A percentile compares a stretch with the other conserved stretches of the same genome.
Evolutionary conservation across 2,329 filamentous ascomycete species (phyloP).

Genomic region (Sordariomycetes sp.): DNA sequence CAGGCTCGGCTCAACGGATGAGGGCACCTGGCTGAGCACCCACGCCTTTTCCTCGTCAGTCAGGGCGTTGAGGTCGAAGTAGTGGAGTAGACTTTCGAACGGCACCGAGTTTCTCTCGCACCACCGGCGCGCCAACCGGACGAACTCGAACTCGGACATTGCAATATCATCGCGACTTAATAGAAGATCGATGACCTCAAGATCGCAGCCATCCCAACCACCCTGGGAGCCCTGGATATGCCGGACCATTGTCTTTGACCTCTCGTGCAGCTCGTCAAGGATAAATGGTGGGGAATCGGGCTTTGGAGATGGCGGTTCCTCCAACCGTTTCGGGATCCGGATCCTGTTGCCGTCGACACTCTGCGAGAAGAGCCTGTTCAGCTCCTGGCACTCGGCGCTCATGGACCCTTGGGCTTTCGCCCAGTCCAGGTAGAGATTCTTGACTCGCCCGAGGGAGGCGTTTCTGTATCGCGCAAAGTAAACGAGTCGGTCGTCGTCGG

Average conservation of each 20-base stretch:
- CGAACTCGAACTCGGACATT: constrained; percentile 25
- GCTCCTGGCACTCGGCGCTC: constrained; percentile 25
- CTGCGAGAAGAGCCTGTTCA: constrained; percentile 27
- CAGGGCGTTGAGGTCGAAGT: constrained; percentile 20
- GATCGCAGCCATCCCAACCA: constrained; percentile 9
- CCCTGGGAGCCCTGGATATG: not conserved
- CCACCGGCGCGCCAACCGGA: constrained; percentile 21
- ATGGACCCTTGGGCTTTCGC: constrained; percentile 22
- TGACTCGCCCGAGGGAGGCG: constrained; percentile 24
- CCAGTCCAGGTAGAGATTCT: constrained; percentile 30
- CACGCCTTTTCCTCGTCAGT: constrained; percentile 22
- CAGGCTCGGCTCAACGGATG: constrained; percentile 14
- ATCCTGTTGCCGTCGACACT: constrained; percentile 29
- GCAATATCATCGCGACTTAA: constrained; percentile 20
- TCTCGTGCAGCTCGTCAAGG: constrained; percentile 23
- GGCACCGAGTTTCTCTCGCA: constrained; percentile 16
- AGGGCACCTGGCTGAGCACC: constrained; percentile 20
- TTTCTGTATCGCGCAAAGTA: constrained; percentile 28
- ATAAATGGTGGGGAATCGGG: constrained; percentile 17
- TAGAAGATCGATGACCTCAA: constrained; percentile 19
- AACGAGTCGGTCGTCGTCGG: constrained; percentile 23
- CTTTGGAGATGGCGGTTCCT: constrained; percentile 15
- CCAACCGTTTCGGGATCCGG: constrained; percentile 20
- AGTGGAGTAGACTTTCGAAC: constrained; percentile 15
- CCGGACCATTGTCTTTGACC: constrained; percentile 10